Percentiles rank a stretch among this genome's conserved stretches.
Evolutionary conservation across 2,329 filamentous ascomycete species (phyloP).

Genomic region (Zopfia rhizophila): DNA sequence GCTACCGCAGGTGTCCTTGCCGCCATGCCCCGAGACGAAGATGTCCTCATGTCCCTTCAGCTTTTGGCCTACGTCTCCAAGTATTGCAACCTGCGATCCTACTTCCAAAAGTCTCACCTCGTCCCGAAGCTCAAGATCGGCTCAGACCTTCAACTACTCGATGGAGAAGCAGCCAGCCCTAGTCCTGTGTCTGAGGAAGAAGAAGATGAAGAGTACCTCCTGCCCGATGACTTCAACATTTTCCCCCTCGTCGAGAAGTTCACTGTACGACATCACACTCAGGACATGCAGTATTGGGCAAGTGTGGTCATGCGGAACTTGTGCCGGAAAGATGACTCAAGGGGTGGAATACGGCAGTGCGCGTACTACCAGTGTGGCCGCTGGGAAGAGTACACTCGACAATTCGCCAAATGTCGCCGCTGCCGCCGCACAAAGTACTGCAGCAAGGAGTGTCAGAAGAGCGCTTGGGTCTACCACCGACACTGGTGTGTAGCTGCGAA

Average conservation of each 20-base stretch:
- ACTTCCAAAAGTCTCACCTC: slow-evolving; percentile 94
- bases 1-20: slow-evolving; percentile 78
- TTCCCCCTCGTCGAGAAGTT: slow-evolving; percentile 99
- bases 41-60: slow-evolving; percentile 97
- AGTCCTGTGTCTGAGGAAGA: slow-evolving; percentile 64
- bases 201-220: slow-evolving; percentile 85
- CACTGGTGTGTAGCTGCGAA: slow-evolving; percentile 93
- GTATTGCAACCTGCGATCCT: slow-evolving; percentile 94
- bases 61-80: slow-evolving; percentile 97
- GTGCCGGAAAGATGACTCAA: slow-evolving; percentile 95
- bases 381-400: slow-evolving; percentile 95
- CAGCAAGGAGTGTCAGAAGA: slow-evolving; percentile 99
- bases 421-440: slow-evolving; percentile 98
- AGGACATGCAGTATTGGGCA: slow-evolving; percentile 99
- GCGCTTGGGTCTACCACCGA: slow-evolving; percentile 96
- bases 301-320: slow-evolving; percentile 99
- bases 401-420: slow-evolving; percentile 97
- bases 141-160: slow-evolving; percentile 81
- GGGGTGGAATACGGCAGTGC: slow-evolving; percentile 94
- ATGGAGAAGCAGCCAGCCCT: slow-evolving; percentile 67
- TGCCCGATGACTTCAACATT: slow-evolving; percentile 96
- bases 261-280: slow-evolving; percentile 91
- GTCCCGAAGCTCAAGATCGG: slow-evolving; percentile 93
- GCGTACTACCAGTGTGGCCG: slow-evolving; percentile 98
- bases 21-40: slow-evolving; percentile 95